phyloP scores from a whole-genome alignment of 139 green algal genomes.

The Nannochloris sp. region DNA sequence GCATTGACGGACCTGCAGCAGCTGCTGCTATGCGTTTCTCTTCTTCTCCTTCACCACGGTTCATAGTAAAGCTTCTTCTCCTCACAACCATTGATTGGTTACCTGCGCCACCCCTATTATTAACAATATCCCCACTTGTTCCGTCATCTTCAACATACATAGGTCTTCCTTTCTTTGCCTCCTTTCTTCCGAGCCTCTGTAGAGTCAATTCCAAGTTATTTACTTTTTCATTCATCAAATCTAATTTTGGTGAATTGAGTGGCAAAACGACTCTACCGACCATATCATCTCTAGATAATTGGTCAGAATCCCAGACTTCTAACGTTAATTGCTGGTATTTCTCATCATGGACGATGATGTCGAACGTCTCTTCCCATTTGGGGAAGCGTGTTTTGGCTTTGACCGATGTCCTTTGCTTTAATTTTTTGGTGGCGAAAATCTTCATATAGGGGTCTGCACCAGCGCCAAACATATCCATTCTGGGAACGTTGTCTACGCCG shows the following conservation, averaged over 20 bases:
- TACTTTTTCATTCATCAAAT: neutral
- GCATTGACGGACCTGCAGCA: too few species aligned
- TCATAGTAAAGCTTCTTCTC: too few species aligned
- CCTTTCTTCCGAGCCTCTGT: neutral
- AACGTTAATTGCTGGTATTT: slow-evolving; percentile 10
- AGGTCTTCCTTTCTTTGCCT: neutral
- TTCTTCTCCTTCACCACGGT: too few species aligned
- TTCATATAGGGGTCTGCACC: slow-evolving; percentile 17
- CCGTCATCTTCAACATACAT: too few species aligned
- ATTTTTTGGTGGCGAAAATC: slow-evolving; percentile 8
- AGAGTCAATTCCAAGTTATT: slow-evolving; percentile 16
- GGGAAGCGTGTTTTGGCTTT: slow-evolving; percentile 12
- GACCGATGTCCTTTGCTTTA: slow-evolving; percentile 6
- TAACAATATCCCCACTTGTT: neutral
- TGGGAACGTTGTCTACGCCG: slow-evolving; percentile 9
- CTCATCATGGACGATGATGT: slow-evolving; percentile 18
- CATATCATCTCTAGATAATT: neutral
- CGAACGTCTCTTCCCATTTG: slow-evolving; percentile 21
- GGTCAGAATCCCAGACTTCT: slow-evolving; percentile 10
- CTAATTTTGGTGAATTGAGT: neutral
- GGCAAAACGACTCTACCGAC: neutral
- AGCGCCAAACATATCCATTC: slow-evolving; percentile 17
- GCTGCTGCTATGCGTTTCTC: too few species aligned
- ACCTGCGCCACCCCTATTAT: neutral
- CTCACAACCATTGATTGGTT: neutral